A percentile compares a stretch with the other conserved stretches of the same genome.
Conservation (phyloP, 108 stramenopile species). For the Cyclotella choctawhatcheeana region DNA sequence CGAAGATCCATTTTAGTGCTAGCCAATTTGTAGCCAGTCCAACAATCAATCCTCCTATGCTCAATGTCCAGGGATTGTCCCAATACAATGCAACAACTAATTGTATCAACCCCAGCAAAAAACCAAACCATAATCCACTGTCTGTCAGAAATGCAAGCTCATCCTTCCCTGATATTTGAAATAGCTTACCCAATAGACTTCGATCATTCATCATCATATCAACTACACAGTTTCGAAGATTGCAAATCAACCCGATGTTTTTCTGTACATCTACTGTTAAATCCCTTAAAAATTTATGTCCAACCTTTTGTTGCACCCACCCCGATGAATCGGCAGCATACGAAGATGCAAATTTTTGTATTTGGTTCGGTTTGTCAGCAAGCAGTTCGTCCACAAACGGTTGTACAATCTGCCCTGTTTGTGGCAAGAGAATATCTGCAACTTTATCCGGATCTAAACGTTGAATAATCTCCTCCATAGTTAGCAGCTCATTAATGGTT, state of each 20-base stretch:
- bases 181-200: conserved; percentile 52
- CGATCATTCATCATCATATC: conserved; percentile 64
- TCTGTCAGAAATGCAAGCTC: conserved; percentile 55
- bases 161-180: conserved; percentile 54
- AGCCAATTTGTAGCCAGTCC: conserved; percentile 75
- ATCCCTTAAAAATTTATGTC: conserved; percentile 52
- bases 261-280: conserved; percentile 55
- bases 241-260: conserved; percentile 52
- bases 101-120: conserved; percentile 65
- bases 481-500: conserved; percentile 51
- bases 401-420: conserved; percentile 47
- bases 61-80: conserved; percentile 72
- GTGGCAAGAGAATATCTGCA: conserved; percentile 48
- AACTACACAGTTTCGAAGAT: conserved; percentile 54
- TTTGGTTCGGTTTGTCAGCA: conserved; percentile 48
- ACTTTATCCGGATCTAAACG: conserved; percentile 53
- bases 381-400: conserved; percentile 56
- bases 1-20: conserved; percentile 74
- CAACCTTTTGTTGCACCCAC: conserved; percentile 47
- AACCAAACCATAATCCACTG: conserved; percentile 69
- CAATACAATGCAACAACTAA: conserved; percentile 68
- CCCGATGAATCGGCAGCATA: conserved; percentile 38
- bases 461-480: conserved; percentile 58
- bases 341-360: conserved; percentile 42
- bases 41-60: conserved; percentile 68